Conservation (phyloP, 1,139 yeast species). For the Blastobotrys elegans region DNA sequence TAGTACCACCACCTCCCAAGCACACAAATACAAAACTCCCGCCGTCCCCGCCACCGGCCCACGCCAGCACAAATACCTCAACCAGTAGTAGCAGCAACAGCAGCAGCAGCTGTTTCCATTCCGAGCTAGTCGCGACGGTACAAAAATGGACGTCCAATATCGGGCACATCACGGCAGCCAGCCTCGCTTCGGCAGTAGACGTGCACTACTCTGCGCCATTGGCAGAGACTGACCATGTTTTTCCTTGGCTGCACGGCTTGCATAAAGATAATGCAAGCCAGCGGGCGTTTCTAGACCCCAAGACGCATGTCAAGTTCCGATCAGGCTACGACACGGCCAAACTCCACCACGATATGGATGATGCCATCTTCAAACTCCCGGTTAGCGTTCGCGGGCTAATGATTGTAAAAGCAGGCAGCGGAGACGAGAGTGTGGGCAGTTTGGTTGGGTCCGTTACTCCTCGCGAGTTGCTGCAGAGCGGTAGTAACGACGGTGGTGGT, state of each 20-base stretch:
- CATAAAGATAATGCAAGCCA: constrained; percentile 33
- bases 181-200: constrained; percentile 30
- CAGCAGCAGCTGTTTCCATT: not conserved
- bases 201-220: constrained; percentile 41
- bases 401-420: constrained; percentile 38
- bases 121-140: not conserved
- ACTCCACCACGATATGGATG: constrained; percentile 11
- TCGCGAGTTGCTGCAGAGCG: constrained; percentile 46
- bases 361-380: constrained; percentile 19
- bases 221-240: constrained; percentile 65
- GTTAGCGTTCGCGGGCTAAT: constrained; percentile 28
- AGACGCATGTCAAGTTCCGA: constrained; percentile 16
- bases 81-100: not conserved
- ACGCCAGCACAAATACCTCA: not conserved
- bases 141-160: constrained; percentile 9
- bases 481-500: not conserved
- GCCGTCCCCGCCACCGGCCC: not conserved
- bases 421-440: constrained; percentile 39
- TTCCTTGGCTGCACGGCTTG: constrained; percentile 88
- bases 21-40: not conserved
- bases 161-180: constrained; percentile 26
- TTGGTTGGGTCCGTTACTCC: constrained; percentile 61
- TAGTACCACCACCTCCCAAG: not conserved
- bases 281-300: constrained; percentile 30
- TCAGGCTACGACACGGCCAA: constrained; percentile 16